Base-by-base conservation (phyloP, 352 stramenopile genomes). In the Globisporangium okanoganense region DNA sequence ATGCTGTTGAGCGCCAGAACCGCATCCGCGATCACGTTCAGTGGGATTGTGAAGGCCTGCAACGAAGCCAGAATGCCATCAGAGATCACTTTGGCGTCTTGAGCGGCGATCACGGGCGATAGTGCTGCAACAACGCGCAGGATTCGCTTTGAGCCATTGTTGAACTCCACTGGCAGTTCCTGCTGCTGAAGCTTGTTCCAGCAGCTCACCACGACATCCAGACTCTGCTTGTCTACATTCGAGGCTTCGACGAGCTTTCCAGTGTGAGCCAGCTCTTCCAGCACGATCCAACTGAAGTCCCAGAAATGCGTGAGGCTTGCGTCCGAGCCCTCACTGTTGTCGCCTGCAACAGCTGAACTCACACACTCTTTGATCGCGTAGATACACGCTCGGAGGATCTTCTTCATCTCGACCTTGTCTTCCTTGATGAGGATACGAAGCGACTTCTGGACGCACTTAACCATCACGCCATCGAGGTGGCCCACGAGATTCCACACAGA, bases 181-280 rank as follows among this genome's bases (percentile, higher is more conserved):
- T 92, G 74, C 22, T 85, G 72, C 54, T 91, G 82, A 13, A 92
- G 66, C 53, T 85, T 87, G 55, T 85, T 88, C 86, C 86, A 95
- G 66, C 82, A 92, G 16, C 85, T 70, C n/a, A 92, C 82, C 10
- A 95, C 72, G 24, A 91, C 74, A 25, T 71, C 66, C 49, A 88
- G 69, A 40, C 90, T 87, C 16, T 82, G 63, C 38, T 91, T 65
- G 29, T 90, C 80, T 1, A 69, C 72, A n/a, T 73, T 72, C 1
- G 73, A 69, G 13, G 77, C 73, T 25, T 90, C 73, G 27, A 88
- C 68, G 2, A 93, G 64, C 43, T 82, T 77, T 9, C 75, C 76
- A 0, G 76, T 79, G 48, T 81, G 75, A 3, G 85, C 80, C 1
- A 95, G 62, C 41, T 95, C 86, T 54, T 95, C 86, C 33, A 95